Base-by-base conservation (phyloP, 2,329 filamentous ascomycete species). In the Aureobasidium subglaciale region DNA sequence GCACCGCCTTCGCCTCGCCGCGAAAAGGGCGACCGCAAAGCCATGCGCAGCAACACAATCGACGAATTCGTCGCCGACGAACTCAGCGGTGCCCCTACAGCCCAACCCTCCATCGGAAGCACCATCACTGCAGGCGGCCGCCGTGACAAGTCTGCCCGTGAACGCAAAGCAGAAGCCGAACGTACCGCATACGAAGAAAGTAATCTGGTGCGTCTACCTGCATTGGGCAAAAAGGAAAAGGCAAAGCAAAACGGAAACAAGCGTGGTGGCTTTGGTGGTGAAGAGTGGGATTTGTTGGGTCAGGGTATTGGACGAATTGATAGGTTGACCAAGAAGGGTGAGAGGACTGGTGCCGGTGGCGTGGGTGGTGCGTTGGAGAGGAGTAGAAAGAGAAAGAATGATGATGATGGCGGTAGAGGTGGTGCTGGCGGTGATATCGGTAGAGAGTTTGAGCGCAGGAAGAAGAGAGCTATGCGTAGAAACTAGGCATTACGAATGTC, bases 11-110 rank as follows among this genome's bases (percentile, higher is more conserved):
- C 83, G 0, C 80, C 76, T 18, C 70, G 72, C 16, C 78, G 80
- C 46, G 78, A 83, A 56, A 82, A 85, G 59, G 83, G 83, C 60
- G 78, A 84, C 3, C 81, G 82, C 38, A 78, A 81, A 38, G 81
- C 83, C 2, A 78, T 81, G 59, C 88, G 88, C 67, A 96, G 91
- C 0, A 84, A 85, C 43, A 90, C 90, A 1, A 84, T 99, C 67
- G 91, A 97, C 67, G 92, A 97, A 66, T 99, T 95, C 65, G 83
- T 99, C 60, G 83, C 81, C 48, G 84, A 87, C 16, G 93, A 99
- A 70, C 78, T 97, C 58, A 91, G 90, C 0, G 73, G 80, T 5
- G 89, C 89, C 2, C 93, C 93, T 1, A 72, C 89, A 57, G 88
- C 90, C 1, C 82, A 95, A 68, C 90, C 92, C 55, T 95, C 87